phyloP scores from a whole-genome alignment of 768 basidiomycete species.

The Butyriboletus loyo region DNA sequence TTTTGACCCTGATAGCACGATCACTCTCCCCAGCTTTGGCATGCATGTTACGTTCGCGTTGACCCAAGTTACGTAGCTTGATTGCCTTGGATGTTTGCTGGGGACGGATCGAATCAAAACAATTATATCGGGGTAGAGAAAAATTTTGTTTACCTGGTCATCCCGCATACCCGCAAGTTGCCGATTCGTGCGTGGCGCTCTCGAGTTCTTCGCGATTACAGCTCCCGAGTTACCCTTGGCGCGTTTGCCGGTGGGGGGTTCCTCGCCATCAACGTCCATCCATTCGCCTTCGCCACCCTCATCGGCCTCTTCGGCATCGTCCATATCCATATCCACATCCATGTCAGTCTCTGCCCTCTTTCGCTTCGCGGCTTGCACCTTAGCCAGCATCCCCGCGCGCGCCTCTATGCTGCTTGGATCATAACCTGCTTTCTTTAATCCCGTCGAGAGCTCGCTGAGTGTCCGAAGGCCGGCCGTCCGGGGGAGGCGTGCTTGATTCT shows the following conservation, averaged over 20 bases:
- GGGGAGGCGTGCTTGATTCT: constrained; percentile 77
- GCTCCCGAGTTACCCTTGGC: constrained; percentile 60
- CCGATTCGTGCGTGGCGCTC: constrained; percentile 68
- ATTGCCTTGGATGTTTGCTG: constrained; percentile 80
- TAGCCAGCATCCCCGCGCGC: constrained; percentile 81
- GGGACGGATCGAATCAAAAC: background rate
- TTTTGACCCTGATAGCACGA: constrained; percentile 76
- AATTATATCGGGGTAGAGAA: background rate
- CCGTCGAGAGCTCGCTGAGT: constrained; percentile 71
- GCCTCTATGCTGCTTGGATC: constrained; percentile 87
- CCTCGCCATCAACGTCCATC: constrained; percentile 55
- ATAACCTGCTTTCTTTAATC: constrained; percentile 83
- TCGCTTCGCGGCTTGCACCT: constrained; percentile 65
- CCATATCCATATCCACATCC: constrained; percentile 68
- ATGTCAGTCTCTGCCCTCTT: constrained; percentile 49
- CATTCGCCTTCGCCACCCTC: constrained; percentile 45
- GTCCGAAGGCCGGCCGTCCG: constrained; percentile 68
- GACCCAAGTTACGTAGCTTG: constrained; percentile 81
- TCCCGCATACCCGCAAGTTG: constrained; percentile 78
- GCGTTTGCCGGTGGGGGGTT: constrained; percentile 53
- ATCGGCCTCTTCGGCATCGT: constrained; percentile 35
- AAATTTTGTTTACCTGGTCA: constrained; percentile 44
- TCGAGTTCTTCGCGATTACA: constrained; percentile 45
- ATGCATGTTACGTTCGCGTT: constrained; percentile 80
- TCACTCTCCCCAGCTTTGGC: constrained; percentile 92